Evolutionary conservation across 2,329 filamentous ascomycete genomes (phyloP).

Genomic region (Teratosphaeria pseudoeucalypti): DNA sequence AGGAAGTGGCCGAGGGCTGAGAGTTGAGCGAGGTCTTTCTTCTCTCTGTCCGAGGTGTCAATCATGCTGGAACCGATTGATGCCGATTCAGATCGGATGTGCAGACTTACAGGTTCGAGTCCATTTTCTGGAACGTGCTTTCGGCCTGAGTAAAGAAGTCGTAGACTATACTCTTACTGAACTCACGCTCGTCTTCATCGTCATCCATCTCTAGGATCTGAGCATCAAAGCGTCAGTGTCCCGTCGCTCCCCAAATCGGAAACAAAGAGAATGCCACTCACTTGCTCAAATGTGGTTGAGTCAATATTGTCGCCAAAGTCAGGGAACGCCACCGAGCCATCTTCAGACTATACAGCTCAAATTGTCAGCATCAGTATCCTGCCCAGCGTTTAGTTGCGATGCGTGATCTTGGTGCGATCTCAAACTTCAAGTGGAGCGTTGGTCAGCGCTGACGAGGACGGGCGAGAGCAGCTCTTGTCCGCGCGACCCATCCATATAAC

Average conservation of each 20-base stretch:
- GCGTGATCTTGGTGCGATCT: not conserved
- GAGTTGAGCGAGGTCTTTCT: slow-evolving; percentile 60
- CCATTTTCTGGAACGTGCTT: slow-evolving; percentile 76
- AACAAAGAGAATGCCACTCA: slow-evolving; percentile 3
- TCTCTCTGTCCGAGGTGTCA: slow-evolving; percentile 39
- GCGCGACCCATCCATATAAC: not conserved
- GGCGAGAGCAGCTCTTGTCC: not conserved
- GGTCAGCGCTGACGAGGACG: not conserved
- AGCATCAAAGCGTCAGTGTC: not conserved
- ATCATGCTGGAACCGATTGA: not conserved
- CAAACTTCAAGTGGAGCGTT: not conserved
- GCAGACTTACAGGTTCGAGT: slow-evolving; percentile 60
- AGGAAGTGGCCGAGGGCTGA: slow-evolving; percentile 88
- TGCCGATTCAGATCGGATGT: not conserved
- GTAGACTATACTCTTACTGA: slow-evolving; percentile 78
- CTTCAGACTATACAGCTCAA: slow-evolving; percentile 31
- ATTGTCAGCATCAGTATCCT: not conserved
- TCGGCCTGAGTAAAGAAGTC: slow-evolving; percentile 90
- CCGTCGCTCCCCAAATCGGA: not conserved
- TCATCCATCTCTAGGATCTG: slow-evolving; percentile 96
- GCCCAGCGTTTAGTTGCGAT: not conserved
- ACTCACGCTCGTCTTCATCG: slow-evolving; percentile 71
- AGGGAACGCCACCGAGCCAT: slow-evolving; percentile 40
- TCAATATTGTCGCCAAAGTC: slow-evolving; percentile 72
- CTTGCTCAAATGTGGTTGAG: slow-evolving; percentile 68